Base-by-base conservation (phyloP, 129 eudicot species). In the Escallonia herrerae region DNA sequence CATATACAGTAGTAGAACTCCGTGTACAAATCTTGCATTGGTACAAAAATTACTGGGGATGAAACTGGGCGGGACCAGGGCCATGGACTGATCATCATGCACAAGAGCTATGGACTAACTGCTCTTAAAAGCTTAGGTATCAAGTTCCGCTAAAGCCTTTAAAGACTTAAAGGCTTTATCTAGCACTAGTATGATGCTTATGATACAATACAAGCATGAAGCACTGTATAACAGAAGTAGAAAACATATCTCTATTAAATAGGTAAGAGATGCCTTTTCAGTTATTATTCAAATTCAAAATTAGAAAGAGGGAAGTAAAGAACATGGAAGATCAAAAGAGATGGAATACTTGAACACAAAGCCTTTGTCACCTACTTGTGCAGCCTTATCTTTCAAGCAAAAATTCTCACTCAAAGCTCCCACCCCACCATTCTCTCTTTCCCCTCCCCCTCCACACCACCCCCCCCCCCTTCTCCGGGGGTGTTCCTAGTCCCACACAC, bases 351-450 rank as follows among this genome's bases (percentile, higher is more conserved):
- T 89, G 74, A 82, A 79, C 60, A 66, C 77, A 76, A 89, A 89
- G 96, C 72, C 77, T 79, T 77, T 66, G 62, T 61, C 83, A 84
- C 84, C 96, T 72, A 81, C 77, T 72, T 65, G 48, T 68, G 73
- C 75, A 85, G 57, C 76, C 96, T 89, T 89, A 63, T 82, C 79
- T 81, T 89, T 56, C 64, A 89, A 89, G 96, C 94, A 81, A 83
- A 67, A 63, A 67, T 71, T 72, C 66, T 46, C 66, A 69, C 79
- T 73, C 65, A 68, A 9, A 62, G 49, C n/a, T 64, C 72, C 71
- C 56, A 68, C 72, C 64, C 62, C 41, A 53, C 15, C 49, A 47
- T 55, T 58, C 64, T 72, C 80, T 66, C 71, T 53, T 63, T 39
- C 48, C 4, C 49, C 4, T n/a, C n/a, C n/a, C n/a, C n/a, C n/a